Evolutionary conservation across 805 yeast species (phyloP).

Genomic region (Lipomyces chichibuensis): DNA sequence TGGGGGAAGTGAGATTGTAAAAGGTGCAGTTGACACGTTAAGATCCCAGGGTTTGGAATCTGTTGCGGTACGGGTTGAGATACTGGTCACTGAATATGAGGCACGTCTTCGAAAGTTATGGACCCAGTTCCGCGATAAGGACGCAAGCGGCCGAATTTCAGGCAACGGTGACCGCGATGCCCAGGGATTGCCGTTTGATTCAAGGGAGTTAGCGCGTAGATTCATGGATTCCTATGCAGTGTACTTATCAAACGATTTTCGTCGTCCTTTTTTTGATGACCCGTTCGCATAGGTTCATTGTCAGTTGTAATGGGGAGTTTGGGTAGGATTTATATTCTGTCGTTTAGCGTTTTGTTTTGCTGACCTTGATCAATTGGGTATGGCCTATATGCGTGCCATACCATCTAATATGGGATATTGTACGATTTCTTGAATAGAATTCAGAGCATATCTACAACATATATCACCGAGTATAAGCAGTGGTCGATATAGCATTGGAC

Average conservation of each 20-base stretch:
- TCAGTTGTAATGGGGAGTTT: not conserved
- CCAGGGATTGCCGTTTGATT: not conserved
- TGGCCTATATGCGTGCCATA: too few relatives aligned
- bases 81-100: not conserved
- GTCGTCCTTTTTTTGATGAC: conserved; percentile 13
- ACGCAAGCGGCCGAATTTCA: not conserved
- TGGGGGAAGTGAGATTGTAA: not conserved
- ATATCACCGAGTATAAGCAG: not conserved
- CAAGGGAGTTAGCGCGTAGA: not conserved
- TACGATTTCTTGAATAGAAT: not conserved
- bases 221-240: conserved; percentile 14
- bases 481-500: too few relatives aligned
- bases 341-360: not conserved
- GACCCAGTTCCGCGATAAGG: not conserved
- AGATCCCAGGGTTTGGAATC: conserved; percentile 5
- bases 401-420: not conserved
- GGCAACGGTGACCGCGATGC: not conserved
- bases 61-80: not conserved
- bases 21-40: not conserved
- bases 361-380: not conserved
- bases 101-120: not conserved
- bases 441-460: not conserved
- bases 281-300: not conserved
- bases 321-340: not conserved
- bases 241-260: conserved; percentile 19